These are phyloP conservation scores for Globisporangium iwayamae DNA, from an alignment of 352 stramenopile species.

Conservation along the genomic window DNA sequence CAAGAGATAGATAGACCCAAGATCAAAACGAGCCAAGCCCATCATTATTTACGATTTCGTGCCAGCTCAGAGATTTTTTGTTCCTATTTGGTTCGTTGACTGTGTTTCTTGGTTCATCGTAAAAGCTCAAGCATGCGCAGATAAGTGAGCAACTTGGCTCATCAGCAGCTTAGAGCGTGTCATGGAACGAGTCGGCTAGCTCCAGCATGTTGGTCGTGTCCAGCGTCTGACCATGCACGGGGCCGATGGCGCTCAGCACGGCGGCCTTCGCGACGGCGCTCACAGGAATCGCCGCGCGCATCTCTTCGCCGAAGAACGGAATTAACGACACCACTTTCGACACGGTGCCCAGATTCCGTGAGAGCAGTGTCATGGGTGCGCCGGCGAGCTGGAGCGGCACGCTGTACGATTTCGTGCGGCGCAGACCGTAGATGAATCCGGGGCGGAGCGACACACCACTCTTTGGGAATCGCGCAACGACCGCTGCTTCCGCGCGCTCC, in stretches of 20 bases:
- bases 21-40: not conserved
- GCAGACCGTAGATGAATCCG: constrained; percentile 89
- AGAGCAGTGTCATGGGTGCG: constrained; percentile 60
- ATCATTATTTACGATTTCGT: not conserved
- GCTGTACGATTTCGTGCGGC: constrained; percentile 58
- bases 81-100: not conserved
- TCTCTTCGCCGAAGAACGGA: constrained; percentile 67
- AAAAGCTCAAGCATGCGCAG: not conserved
- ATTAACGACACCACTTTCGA: constrained; percentile 53
- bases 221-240: constrained; percentile 47
- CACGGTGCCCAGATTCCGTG: constrained; percentile 50
- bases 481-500: constrained; percentile 72
- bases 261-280: constrained; percentile 73
- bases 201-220: constrained; percentile 74
- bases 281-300: constrained; percentile 64
- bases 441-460: constrained; percentile 81
- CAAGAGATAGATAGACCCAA: constrained; percentile 14
- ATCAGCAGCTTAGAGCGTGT: constrained; percentile 38
- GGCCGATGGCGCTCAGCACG: constrained; percentile 75
- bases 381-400: constrained; percentile 78
- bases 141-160: not conserved
- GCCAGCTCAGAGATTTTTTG: not conserved
- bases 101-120: not conserved
- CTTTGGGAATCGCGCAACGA: constrained; percentile 66
- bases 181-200: constrained; percentile 75